These are phyloP conservation scores for Suillus bovinus DNA, from an alignment of 768 basidiomycete species.

Conservation along the genomic window DNA sequence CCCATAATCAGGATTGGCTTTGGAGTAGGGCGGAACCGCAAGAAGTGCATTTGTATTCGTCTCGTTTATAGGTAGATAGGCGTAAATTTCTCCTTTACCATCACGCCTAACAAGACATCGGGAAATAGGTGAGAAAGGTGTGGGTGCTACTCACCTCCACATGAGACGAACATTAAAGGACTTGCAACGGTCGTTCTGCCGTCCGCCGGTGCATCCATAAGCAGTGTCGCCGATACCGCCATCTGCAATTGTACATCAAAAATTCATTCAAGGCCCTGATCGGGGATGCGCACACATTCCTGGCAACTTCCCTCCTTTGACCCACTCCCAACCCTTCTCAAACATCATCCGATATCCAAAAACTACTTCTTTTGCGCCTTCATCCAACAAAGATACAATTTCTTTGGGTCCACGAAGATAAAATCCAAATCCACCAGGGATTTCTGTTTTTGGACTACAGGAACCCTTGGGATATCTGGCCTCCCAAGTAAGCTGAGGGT, in stretches of 20 bases:
- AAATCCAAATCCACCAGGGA: slow-evolving; percentile 70
- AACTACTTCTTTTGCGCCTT: slow-evolving; percentile 52
- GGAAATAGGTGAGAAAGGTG: not conserved
- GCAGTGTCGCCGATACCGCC: slow-evolving; percentile 58
- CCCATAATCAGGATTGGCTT: slow-evolving; percentile 58
- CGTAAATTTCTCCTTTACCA: slow-evolving; percentile 65
- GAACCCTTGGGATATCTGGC: slow-evolving; percentile 61
- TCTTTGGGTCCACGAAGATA: slow-evolving; percentile 57
- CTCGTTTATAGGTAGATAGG: slow-evolving; percentile 58
- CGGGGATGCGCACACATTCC: slow-evolving; percentile 57
- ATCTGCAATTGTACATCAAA: slow-evolving; percentile 32
- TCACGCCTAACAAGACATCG: slow-evolving; percentile 38
- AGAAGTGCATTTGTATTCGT: slow-evolving; percentile 45
- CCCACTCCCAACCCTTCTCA: slow-evolving; percentile 61
- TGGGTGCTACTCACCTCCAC: slow-evolving; percentile 57
- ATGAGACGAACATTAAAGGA: slow-evolving; percentile 73
- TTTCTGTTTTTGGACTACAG: slow-evolving; percentile 51
- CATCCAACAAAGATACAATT: slow-evolving; percentile 39
- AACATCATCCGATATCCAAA: slow-evolving; percentile 71
- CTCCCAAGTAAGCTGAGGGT: slow-evolving; percentile 50
- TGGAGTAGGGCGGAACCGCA: slow-evolving; percentile 48
- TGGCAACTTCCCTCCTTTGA: slow-evolving; percentile 77
- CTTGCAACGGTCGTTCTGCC: slow-evolving; percentile 57
- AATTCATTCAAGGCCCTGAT: not conserved
- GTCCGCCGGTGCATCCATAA: slow-evolving; percentile 69